Conservation (phyloP, 768 basidiomycete genomes). For the Suillus fuscotomentosus region DNA sequence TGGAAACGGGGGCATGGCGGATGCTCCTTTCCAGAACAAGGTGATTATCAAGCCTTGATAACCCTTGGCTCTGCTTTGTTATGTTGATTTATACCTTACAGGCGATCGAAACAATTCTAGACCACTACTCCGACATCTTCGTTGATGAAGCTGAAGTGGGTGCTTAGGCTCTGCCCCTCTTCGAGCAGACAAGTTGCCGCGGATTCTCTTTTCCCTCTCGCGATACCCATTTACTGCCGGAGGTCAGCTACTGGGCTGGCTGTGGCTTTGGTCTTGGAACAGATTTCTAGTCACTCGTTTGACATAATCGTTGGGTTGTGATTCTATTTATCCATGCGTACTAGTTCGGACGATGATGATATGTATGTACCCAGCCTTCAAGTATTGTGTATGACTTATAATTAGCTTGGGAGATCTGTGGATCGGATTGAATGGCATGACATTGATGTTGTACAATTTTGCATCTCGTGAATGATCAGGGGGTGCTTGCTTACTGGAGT, state of each 20-base stretch:
- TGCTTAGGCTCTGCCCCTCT: constrained; percentile 14
- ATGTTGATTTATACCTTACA: constrained; percentile 29
- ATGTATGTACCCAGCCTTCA: constrained; percentile 18
- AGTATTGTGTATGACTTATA: constrained; percentile 8
- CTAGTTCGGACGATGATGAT: constrained; percentile 14
- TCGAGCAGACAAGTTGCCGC: constrained; percentile 12
- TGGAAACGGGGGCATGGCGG: constrained; percentile 58
- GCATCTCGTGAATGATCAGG: background rate
- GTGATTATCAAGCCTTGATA: constrained; percentile 31
- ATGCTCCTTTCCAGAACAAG: constrained; percentile 71
- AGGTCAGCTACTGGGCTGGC: background rate
- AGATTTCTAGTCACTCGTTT: constrained; percentile 2
- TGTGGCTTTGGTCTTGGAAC: background rate
- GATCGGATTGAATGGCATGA: background rate
- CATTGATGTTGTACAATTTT: background rate
- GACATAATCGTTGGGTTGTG: constrained; percentile 5
- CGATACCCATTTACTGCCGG: constrained; percentile 24
- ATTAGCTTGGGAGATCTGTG: background rate
- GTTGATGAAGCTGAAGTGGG: constrained; percentile 76
- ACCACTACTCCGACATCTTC: constrained; percentile 95
- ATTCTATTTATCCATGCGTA: constrained; percentile 20
- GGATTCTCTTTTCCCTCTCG: constrained; percentile 18
- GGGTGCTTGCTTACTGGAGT: background rate
- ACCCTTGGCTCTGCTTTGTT: background rate
- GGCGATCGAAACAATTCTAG: constrained; percentile 95